Evolutionary conservation across 352 stramenopile genomes (phyloP).

Genomic region (Phytophthora colocasiae): DNA sequence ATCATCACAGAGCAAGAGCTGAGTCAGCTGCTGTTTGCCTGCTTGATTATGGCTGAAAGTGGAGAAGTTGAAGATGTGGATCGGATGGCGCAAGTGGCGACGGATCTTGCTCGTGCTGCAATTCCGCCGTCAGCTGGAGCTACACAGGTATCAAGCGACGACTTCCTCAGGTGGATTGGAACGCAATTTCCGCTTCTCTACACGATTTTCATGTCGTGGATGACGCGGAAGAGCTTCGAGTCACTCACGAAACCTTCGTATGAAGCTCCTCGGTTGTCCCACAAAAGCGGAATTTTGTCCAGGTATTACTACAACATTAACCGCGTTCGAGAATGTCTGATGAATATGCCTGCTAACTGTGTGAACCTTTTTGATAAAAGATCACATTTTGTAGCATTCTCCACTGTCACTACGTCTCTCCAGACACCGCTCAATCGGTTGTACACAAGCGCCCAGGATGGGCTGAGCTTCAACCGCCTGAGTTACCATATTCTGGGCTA

Average conservation of each 20-base stretch:
- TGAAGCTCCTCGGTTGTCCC: slow-evolving; percentile 52
- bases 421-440: slow-evolving; percentile 69
- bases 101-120: slow-evolving; percentile 51
- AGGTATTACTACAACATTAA: slow-evolving; percentile 38
- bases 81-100: slow-evolving; percentile 41
- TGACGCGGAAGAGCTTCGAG: slow-evolving; percentile 61
- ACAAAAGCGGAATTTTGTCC: slow-evolving; percentile 76
- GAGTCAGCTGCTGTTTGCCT: slow-evolving; percentile 51
- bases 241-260: slow-evolving; percentile 61
- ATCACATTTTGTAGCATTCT: slow-evolving; percentile 72
- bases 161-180: slow-evolving; percentile 70
- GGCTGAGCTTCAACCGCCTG: slow-evolving; percentile 85
- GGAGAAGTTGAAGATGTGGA: slow-evolving; percentile 46
- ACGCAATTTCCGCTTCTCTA: slow-evolving; percentile 77
- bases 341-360: background rate
- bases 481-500: slow-evolving; percentile 87
- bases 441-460: slow-evolving; percentile 84
- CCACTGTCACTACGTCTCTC: slow-evolving; percentile 58
- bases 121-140: slow-evolving; percentile 32
- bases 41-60: slow-evolving; percentile 59
- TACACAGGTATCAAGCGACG: slow-evolving; percentile 47
- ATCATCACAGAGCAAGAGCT: slow-evolving; percentile 52
- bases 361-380: slow-evolving; percentile 29
- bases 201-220: slow-evolving; percentile 80
- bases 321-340: background rate